Conservation (phyloP, 2,329 filamentous ascomycete species). For the Teratosphaeria nubilosa region DNA sequence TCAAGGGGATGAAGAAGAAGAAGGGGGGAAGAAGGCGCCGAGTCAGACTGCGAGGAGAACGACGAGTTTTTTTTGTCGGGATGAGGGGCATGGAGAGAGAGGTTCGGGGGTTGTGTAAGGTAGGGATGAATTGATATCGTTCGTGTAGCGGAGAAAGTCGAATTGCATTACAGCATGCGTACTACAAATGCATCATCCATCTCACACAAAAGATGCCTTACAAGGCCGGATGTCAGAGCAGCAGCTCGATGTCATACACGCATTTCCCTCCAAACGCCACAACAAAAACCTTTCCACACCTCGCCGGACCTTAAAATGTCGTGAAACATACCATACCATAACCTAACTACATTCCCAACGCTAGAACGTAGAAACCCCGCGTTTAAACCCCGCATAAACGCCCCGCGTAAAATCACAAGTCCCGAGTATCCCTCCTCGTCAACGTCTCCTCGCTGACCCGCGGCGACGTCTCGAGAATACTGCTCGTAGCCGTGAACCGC, state of each 20-base stretch:
- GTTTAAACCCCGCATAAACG: neutral
- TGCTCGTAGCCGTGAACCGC: conserved; percentile 30
- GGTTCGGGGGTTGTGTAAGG: neutral
- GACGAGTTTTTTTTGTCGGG: neutral
- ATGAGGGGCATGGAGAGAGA: neutral
- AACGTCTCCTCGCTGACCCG: conserved; percentile 32
- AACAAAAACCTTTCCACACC: no score
- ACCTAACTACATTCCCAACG: neutral
- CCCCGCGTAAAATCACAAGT: neutral
- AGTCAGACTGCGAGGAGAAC: neutral
- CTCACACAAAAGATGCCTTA: neutral
- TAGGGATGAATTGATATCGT: no score
- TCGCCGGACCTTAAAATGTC: neutral
- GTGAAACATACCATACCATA: neutral
- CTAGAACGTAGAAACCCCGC: neutral
- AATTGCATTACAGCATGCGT: no score
- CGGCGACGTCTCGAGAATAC: conserved; percentile 31
- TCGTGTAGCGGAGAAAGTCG: no score
- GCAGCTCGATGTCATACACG: neutral
- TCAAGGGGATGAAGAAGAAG: neutral
- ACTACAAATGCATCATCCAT: no score
- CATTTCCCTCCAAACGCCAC: neutral
- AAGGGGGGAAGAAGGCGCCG: neutral
- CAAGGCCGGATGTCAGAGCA: neutral
- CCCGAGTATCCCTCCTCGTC: conserved; percentile 7